Evolutionary conservation across 768 basidiomycete genomes (phyloP).

Genomic region (Paxillus ammoniavirescens): DNA sequence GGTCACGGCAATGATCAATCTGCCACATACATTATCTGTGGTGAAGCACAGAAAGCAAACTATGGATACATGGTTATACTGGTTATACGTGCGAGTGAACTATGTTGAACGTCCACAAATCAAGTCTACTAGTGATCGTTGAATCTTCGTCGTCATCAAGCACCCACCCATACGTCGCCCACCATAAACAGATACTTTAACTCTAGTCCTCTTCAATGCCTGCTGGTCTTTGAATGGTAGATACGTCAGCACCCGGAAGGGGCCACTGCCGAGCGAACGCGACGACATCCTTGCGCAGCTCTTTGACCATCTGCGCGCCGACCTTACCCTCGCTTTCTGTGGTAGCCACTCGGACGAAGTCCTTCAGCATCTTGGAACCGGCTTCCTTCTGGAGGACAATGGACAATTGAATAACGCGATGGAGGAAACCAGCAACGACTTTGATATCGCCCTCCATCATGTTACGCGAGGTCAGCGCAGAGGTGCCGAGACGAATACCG

Average conservation of each 20-base stretch:
- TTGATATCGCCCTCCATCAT: constrained; percentile 89
- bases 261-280: constrained; percentile 88
- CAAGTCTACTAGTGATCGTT: constrained; percentile 43
- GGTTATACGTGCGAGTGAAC: constrained; percentile 8
- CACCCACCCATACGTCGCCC: not conserved
- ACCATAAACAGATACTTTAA: constrained; percentile 11
- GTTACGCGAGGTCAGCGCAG: constrained; percentile 91
- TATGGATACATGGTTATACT: constrained; percentile 28
- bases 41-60: not conserved
- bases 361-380: constrained; percentile 89
- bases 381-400: constrained; percentile 91
- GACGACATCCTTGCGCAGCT: constrained; percentile 77
- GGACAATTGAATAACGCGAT: constrained; percentile 91
- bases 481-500: constrained; percentile 94
- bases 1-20: no score
- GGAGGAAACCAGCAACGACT: constrained; percentile 84
- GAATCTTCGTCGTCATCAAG: constrained; percentile 42
- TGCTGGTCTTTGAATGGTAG: constrained; percentile 50
- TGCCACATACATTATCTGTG: not conserved
- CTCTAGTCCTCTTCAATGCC: constrained; percentile 57
- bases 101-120: constrained; percentile 35
- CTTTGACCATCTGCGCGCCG: constrained; percentile 67
- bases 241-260: constrained; percentile 77
- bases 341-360: constrained; percentile 85
- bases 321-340: constrained; percentile 64